These are phyloP conservation scores for Narthecium ossifragum DNA, from an alignment of 106 monocot species.

Conservation along the genomic window DNA sequence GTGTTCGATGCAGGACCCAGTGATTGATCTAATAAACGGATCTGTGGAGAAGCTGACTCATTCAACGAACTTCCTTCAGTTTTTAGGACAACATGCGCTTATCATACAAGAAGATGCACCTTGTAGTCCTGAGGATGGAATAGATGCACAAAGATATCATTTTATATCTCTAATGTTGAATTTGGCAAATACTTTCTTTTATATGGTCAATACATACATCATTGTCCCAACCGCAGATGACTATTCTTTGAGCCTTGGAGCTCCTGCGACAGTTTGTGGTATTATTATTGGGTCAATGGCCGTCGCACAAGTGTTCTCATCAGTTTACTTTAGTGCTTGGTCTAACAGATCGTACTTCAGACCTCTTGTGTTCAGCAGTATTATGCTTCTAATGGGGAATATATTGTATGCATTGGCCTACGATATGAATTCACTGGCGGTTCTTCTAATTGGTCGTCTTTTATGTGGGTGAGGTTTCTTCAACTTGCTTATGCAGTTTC, in stretches of 20 bases:
- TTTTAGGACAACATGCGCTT: conserved; percentile 55
- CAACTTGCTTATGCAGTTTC: too few species aligned
- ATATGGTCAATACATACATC: conserved; percentile 72
- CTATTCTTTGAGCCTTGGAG: conserved; percentile 58
- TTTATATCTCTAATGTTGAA: conserved; percentile 62
- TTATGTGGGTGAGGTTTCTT: conserved; percentile 66
- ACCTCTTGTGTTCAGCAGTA: conserved; percentile 66
- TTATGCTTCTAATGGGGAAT: conserved; percentile 54
- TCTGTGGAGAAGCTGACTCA: conserved; percentile 54
- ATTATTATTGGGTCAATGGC: conserved; percentile 74
- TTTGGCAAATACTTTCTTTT: conserved; percentile 60
- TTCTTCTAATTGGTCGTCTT: conserved; percentile 57
- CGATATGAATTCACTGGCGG: conserved; percentile 41
- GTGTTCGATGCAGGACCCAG: conserved; percentile 37
- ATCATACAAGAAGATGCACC: conserved; percentile 53
- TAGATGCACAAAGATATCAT: conserved; percentile 41
- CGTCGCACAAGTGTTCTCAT: conserved; percentile 61
- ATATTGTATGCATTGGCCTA: conserved; percentile 56
- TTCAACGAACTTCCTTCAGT: conserved; percentile 56
- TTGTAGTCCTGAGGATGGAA: conserved; percentile 20
- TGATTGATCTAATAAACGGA: conserved; percentile 49
- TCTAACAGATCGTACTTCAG: conserved; percentile 67
- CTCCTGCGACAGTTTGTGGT: conserved; percentile 71
- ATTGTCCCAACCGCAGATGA: conserved; percentile 74
- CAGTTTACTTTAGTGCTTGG: conserved; percentile 73